These are phyloP conservation scores for Astrothelium subdiscretum DNA, from an alignment of 495 filamentous ascomycete genomes.

Conservation along the genomic window DNA sequence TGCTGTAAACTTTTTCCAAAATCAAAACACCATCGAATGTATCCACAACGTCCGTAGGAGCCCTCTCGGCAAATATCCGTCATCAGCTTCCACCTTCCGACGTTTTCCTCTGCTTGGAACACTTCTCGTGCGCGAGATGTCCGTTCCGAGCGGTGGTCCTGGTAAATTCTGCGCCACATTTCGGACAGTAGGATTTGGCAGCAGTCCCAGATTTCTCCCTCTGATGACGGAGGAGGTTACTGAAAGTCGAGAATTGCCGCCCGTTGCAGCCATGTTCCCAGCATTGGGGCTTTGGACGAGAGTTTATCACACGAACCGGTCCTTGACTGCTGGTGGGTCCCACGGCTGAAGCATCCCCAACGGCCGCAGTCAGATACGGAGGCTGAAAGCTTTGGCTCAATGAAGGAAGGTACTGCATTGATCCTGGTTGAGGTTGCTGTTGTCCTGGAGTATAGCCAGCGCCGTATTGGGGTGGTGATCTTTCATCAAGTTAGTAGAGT, in stretches of 20 bases:
- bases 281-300: conserved; percentile 78
- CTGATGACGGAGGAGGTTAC: conserved; percentile 84
- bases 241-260: conserved; percentile 87
- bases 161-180: conserved; percentile 85
- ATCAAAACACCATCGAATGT: background rate
- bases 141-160: conserved; percentile 84
- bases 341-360: background rate
- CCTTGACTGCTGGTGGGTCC: conserved; percentile 21
- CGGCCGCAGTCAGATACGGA: background rate
- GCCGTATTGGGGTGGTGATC: background rate
- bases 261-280: conserved; percentile 96
- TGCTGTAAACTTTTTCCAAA: background rate
- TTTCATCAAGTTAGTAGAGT: background rate
- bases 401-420: background rate
- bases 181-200: conserved; percentile 71
- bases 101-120: conserved; percentile 49
- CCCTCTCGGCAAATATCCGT: background rate
- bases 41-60: background rate
- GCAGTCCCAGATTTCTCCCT: conserved; percentile 88
- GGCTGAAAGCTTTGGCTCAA: background rate
- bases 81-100: conserved; percentile 10
- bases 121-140: conserved; percentile 81
- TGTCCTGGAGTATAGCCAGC: background rate
- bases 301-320: conserved; percentile 54
- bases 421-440: background rate